Conservation (phyloP, 768 basidiomycete species). For the Sutorius australiensis region DNA sequence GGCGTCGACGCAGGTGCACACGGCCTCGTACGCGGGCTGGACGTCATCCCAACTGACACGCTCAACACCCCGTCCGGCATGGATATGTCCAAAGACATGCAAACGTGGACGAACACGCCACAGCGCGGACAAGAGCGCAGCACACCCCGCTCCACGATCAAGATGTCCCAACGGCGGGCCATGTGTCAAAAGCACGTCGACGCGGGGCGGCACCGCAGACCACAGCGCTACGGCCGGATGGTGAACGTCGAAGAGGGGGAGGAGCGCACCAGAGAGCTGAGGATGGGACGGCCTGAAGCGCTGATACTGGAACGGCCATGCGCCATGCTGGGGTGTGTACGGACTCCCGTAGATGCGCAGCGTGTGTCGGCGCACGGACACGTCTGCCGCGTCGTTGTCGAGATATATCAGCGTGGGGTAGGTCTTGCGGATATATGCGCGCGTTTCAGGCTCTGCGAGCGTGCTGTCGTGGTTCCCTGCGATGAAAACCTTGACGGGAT, state of each 20-base stretch:
- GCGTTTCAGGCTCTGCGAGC: constrained; percentile 21
- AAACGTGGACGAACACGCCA: constrained; percentile 35
- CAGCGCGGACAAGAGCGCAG: constrained; percentile 29
- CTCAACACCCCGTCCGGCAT: constrained; percentile 35
- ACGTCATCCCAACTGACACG: constrained; percentile 30
- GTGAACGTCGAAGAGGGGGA: neutral
- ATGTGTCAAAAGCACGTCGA: constrained; percentile 43
- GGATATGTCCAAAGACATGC: constrained; percentile 44
- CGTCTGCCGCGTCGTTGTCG: constrained; percentile 27
- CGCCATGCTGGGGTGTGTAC: constrained; percentile 35
- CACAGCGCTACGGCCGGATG: constrained; percentile 18
- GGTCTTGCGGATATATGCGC: constrained; percentile 7
- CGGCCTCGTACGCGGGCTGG: constrained; percentile 30
- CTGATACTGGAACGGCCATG: constrained; percentile 9
- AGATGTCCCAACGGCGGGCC: constrained; percentile 38
- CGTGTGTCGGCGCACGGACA: constrained; percentile 30
- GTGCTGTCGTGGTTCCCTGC: constrained; percentile 43
- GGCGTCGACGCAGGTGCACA: constrained; percentile 14
- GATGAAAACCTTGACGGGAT: constrained; percentile 40
- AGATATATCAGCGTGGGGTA: constrained; percentile 38
- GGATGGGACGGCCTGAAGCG: constrained; percentile 2
- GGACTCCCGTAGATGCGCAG: constrained; percentile 39
- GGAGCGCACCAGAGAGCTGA: neutral
- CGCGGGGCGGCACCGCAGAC: constrained; percentile 27
- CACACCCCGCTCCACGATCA: constrained; percentile 32